phyloP scores from a whole-genome alignment of 2,329 filamentous ascomycete genomes.

The Calonectria henricotiae region DNA sequence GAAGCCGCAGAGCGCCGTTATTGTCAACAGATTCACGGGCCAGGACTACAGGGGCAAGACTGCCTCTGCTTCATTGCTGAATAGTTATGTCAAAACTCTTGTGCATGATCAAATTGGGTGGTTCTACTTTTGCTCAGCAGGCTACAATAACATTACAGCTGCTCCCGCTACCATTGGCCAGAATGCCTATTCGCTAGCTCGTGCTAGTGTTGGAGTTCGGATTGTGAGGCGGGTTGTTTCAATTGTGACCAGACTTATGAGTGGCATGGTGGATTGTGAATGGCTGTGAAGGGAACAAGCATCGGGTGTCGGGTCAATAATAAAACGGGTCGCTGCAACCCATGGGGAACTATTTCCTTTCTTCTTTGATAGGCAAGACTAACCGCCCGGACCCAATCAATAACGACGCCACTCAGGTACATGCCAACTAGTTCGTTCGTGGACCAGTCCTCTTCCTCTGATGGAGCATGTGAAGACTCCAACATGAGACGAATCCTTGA shows the following conservation, averaged over 20 bases:
- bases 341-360: not conserved
- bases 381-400: slow-evolving; percentile 23
- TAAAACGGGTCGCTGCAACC: slow-evolving; percentile 7
- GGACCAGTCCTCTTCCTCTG: slow-evolving; percentile 2
- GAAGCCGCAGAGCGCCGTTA: slow-evolving; percentile 36
- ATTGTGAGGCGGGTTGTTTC: not conserved
- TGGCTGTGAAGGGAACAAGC: too few species aligned
- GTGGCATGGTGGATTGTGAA: not conserved
- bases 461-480: slow-evolving; percentile 16
- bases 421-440: slow-evolving; percentile 8
- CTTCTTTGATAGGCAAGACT: slow-evolving; percentile 23
- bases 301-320: not conserved
- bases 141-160: slow-evolving; percentile 30
- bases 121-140: slow-evolving; percentile 34
- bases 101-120: slow-evolving; percentile 25
- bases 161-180: slow-evolving; percentile 31
- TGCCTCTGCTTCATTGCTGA: slow-evolving; percentile 17
- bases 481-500: not conserved
- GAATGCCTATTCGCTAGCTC: slow-evolving; percentile 30
- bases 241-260: too few species aligned
- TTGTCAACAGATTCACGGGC: slow-evolving; percentile 45
- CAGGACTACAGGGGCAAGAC: slow-evolving; percentile 22
- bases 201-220: not conserved
- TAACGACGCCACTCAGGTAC: slow-evolving; percentile 14
- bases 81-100: slow-evolving; percentile 16